Base-by-base conservation (phyloP, 768 basidiomycete genomes). In the Psilocybe subaeruginosa region DNA sequence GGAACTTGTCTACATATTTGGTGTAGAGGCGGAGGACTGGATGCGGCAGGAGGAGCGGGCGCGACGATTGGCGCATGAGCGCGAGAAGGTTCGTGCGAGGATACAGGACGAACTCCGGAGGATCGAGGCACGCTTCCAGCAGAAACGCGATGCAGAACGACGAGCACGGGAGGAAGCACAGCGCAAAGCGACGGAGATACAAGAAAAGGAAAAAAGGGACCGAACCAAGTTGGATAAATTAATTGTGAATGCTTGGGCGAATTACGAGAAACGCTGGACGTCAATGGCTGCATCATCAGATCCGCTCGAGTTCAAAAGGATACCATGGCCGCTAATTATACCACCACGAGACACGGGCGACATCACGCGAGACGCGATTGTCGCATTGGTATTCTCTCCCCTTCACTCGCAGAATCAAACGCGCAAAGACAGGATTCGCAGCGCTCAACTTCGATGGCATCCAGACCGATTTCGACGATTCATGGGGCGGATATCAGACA, bases 391-490 rank as follows among this genome's bases (percentile, higher is more conserved):
- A 48, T 73, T 91, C 43, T 89, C 88, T 23, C 78, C 83, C n/a
- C 62, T 77, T 14, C 90, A 92, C 72, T 90, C 90, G 12, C 73
- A 75, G 59, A 77, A 76, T 8, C 80, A 84, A 63, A 77, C 86
- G 39, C 80, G 78, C 63, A 90, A 85, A 70, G 89, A 92, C 57
- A 80, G 89, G 60, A 82, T 92, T 61, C 82, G 85, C 49, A 78
- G 73, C 29, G 90, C 89, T 0, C 81, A 90, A 72, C 81, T 90
- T 19, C 80, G 89, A 46, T 93, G 91, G 91, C 92, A 94, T 69
- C 92, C 92, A 3, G 92, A 93, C 72, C 77, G 90, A 48, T 92
- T 92, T 76, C 74, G 82, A 59, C 76, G 88, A 41, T 62, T 89
- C 46, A 71, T 89, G 56, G 71, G 67, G 12, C 78, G 84, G 66